Conservation (phyloP, 2,329 filamentous ascomycete species). For the Ceratocystis papillata region DNA sequence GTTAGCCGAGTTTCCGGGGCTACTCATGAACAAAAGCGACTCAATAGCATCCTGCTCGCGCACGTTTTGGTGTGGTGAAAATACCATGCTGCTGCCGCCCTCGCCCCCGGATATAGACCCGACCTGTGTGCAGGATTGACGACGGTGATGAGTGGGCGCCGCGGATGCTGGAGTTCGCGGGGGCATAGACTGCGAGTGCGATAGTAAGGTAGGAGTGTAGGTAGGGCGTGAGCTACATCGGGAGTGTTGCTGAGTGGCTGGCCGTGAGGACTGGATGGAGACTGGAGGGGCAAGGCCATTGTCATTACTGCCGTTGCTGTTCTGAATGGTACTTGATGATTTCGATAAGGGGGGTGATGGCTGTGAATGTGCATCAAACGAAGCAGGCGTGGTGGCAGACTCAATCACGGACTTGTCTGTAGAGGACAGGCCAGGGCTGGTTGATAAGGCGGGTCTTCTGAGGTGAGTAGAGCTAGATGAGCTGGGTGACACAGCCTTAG, state of each 20-base stretch:
- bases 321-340: not conserved
- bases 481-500: conserved; percentile 53
- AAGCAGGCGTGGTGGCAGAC: conserved; percentile 14
- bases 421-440: conserved; percentile 37
- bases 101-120: conserved; percentile 30
- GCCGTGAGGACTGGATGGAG: conserved; percentile 42
- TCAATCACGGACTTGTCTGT: conserved; percentile 19
- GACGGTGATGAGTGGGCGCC: conserved; percentile 26
- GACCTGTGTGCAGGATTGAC: conserved; percentile 33
- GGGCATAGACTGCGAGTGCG: conserved; percentile 37
- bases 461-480: conserved; percentile 48
- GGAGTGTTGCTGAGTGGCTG: conserved; percentile 29
- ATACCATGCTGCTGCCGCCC: conserved; percentile 41
- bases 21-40: conserved; percentile 70
- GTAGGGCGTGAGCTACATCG: conserved; percentile 43
- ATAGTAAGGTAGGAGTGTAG: conserved; percentile 42
- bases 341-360: conserved; percentile 11
- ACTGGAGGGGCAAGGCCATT: conserved; percentile 42
- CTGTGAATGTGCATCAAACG: conserved; percentile 20
- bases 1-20: conserved; percentile 59
- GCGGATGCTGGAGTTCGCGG: conserved; percentile 29
- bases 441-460: conserved; percentile 40
- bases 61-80: conserved; percentile 57
- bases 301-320: not conserved
- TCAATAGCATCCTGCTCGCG: conserved; percentile 75